Conservation (phyloP, 441 rosid genomes). For the Jatropha podagrica region DNA sequence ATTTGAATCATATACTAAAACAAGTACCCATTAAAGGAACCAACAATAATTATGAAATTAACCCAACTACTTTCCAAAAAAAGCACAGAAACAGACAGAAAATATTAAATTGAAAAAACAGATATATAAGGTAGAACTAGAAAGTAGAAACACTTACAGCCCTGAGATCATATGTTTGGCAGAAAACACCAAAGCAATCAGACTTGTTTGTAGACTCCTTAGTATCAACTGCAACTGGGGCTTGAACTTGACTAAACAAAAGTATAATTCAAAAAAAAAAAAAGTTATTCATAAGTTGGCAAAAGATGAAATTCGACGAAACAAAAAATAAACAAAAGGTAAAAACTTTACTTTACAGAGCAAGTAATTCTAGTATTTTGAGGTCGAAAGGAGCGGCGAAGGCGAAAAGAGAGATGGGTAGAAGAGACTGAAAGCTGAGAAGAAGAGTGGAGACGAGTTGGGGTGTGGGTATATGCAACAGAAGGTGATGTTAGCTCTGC, state of each 20-base stretch:
- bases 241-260: conserved; percentile 41
- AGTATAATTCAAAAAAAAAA: background rate
- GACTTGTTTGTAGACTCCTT: conserved; percentile 43
- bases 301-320: background rate
- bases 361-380: conserved; percentile 49
- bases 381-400: conserved; percentile 43
- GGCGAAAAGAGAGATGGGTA: conserved; percentile 40
- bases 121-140: background rate
- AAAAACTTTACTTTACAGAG: conserved; percentile 74
- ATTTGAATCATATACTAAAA: background rate
- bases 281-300: background rate
- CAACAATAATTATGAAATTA: background rate
- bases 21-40: background rate
- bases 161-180: conserved; percentile 83
- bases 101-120: too few relatives aligned
- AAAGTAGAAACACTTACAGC: conserved; percentile 49
- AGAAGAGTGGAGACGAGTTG: conserved; percentile 39
- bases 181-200: conserved; percentile 88
- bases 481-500: conserved; percentile 57
- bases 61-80: background rate
- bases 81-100: too few relatives aligned
- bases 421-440: conserved; percentile 56
- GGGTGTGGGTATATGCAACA: conserved; percentile 35
- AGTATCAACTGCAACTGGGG: conserved; percentile 52
- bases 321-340: background rate